Evolutionary conservation across 1,284 basidiomycete genomes (phyloP).

Genomic region (Microbotryomycetes sp.): DNA sequence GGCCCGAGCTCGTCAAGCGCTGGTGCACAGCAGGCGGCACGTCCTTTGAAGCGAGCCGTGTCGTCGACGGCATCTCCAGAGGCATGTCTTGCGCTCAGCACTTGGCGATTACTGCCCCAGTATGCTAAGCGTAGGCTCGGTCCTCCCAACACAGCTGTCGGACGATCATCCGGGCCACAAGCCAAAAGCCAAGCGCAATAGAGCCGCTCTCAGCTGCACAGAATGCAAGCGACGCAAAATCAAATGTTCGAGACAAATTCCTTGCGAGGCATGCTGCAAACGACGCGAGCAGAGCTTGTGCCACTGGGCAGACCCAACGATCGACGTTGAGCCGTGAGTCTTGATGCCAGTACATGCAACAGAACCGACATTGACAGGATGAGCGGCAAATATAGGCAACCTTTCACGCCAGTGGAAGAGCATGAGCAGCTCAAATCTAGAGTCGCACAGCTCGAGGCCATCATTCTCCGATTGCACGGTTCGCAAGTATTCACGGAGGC

Average conservation of each 20-base stretch:
- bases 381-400: constrained; percentile 45
- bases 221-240: constrained; percentile 58
- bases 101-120: too few relatives aligned
- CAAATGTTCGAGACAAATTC: constrained; percentile 55
- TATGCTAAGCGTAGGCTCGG: too few relatives aligned
- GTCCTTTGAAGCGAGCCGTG: too few relatives aligned
- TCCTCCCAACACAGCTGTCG: too few relatives aligned
- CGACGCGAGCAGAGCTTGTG: constrained; percentile 53
- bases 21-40: too few relatives aligned
- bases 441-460: constrained; percentile 25
- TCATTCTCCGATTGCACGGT: constrained; percentile 8
- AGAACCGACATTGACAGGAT: background rate
- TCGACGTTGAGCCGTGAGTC: constrained; percentile 1
- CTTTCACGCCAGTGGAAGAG: constrained; percentile 51
- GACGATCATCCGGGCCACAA: background rate
- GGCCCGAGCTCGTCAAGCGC: too few relatives aligned
- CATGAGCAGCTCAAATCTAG: constrained; percentile 48
- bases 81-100: too few relatives aligned
- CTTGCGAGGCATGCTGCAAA: constrained; percentile 53
- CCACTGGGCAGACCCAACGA: constrained; percentile 40
- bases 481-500: background rate
- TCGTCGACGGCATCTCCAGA: too few relatives aligned
- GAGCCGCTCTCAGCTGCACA: constrained; percentile 34
- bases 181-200: constrained; percentile 6
- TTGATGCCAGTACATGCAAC: background rate